These are phyloP conservation scores for Bipolaris cookei DNA, from an alignment of 2,329 filamentous ascomycete genomes.

Conservation along the genomic window DNA sequence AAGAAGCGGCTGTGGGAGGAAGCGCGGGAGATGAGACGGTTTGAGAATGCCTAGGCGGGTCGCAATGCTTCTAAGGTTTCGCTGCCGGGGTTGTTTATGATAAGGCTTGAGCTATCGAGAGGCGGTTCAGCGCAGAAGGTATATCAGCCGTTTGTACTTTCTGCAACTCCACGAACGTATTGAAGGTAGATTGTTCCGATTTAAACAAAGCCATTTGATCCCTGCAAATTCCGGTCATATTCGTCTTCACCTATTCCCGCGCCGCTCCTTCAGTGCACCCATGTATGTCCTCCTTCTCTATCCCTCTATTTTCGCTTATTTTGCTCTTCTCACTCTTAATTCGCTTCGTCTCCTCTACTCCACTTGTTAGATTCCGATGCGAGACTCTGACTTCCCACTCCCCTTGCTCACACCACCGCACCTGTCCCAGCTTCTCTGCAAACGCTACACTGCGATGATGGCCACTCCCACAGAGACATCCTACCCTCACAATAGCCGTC, in stretches of 20 bases:
- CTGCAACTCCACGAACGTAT: not conserved
- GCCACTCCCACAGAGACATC: slow-evolving; percentile 14
- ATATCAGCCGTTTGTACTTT: not conserved
- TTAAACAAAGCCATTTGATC: not conserved
- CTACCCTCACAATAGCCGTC: slow-evolving; percentile 4
- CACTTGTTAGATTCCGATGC: slow-evolving; percentile 6
- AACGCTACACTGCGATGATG: slow-evolving; percentile 19
- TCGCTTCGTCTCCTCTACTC: slow-evolving; percentile 5
- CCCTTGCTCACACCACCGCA: slow-evolving; percentile 9
- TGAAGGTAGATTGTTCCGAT: not conserved
- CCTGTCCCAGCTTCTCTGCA: slow-evolving; percentile 15
- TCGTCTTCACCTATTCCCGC: not conserved
- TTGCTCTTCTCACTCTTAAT: not conserved
- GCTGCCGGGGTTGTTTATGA: not conserved
- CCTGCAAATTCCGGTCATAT: not conserved
- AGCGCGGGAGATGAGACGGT: not conserved
- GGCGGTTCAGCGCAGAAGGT: not conserved
- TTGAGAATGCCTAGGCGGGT: not conserved
- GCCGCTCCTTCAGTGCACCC: not conserved
- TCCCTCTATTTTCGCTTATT: not conserved
- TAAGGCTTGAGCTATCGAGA: not conserved
- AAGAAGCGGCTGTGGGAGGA: not conserved
- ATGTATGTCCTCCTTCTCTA: not conserved
- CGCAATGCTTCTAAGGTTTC: not conserved
- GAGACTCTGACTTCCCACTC: slow-evolving; percentile 11